Percentiles rank a stretch among this genome's conserved stretches.
Conservation (phyloP, 2,329 filamentous ascomycete genomes). For the Pyricularia grisea region DNA sequence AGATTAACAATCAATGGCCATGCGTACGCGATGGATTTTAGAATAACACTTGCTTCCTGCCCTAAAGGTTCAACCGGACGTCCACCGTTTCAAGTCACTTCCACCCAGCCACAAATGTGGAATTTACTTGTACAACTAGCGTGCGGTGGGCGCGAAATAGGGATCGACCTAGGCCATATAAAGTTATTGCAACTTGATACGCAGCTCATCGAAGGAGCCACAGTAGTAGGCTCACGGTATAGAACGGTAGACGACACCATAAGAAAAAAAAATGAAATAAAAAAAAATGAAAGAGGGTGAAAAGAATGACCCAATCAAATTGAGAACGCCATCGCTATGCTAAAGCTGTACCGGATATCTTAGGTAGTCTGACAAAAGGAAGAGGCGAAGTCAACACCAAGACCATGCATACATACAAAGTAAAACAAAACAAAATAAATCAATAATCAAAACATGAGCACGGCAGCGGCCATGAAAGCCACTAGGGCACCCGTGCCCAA, state of each 20-base stretch:
- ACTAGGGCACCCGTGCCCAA: constrained; percentile 26
- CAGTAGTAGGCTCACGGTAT: not conserved
- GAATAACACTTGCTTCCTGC: not conserved
- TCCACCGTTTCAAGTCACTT: not conserved
- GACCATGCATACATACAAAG: not conserved
- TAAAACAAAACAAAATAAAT: not conserved
- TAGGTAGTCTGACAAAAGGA: not conserved
- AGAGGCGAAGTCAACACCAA: not conserved
- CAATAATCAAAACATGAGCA: constrained; percentile 23
- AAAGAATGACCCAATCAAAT: not conserved
- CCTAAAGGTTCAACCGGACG: not conserved
- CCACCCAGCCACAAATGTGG: not conserved
- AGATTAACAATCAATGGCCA: not conserved
- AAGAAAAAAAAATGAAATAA: not conserved
- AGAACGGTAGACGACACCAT: not conserved
- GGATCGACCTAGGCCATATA: not conserved
- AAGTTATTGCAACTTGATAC: not conserved
- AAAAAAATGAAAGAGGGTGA: not conserved
- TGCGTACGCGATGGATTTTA: not conserved
- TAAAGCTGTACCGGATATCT: not conserved
- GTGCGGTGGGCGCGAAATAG: not conserved
- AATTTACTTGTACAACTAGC: not conserved
- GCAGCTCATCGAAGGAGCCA: not conserved
- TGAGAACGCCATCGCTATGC: not conserved
- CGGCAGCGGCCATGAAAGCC: constrained; percentile 30